phyloP scores from a whole-genome alignment of 768 basidiomycete genomes.

The Stropharia rugosoannulata region DNA sequence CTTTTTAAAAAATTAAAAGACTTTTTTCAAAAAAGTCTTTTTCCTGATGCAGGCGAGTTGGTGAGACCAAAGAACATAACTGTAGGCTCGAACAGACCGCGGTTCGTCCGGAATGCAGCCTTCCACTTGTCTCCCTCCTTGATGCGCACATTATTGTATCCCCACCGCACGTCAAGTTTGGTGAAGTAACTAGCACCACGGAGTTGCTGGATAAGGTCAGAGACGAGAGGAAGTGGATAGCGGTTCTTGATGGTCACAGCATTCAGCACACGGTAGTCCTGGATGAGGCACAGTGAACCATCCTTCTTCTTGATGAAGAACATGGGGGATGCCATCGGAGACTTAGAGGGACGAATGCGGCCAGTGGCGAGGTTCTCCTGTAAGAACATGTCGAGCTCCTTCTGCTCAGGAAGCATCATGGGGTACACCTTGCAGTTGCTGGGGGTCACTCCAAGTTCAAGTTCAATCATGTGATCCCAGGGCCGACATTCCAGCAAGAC shows the following conservation, averaged over 20 bases:
- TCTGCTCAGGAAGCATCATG: constrained; percentile 24
- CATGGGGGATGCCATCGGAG: neutral
- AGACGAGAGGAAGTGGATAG: constrained; percentile 30
- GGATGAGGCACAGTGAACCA: constrained; percentile 12
- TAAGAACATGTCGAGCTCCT: constrained; percentile 16
- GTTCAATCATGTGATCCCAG: no score
- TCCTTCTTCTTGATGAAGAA: neutral
- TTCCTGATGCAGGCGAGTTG: constrained; percentile 26
- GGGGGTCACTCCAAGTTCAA: neutral
- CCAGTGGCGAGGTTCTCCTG: neutral
- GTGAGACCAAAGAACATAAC: constrained; percentile 36
- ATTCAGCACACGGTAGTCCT: constrained; percentile 29
- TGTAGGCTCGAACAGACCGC: constrained; percentile 30
- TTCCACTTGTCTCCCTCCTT: constrained; percentile 28
- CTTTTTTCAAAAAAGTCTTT: no score
- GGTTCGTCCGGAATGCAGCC: constrained; percentile 35
- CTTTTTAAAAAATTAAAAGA: no score
- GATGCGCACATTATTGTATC: no score
- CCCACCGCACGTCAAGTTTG: no score
- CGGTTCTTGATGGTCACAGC: constrained; percentile 24
- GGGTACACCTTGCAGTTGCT: neutral
- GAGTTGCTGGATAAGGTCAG: constrained; percentile 4
- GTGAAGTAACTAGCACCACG: no score
- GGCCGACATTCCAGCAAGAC: no score
- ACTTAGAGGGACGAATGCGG: neutral